Base-by-base conservation (phyloP, 1,284 basidiomycete species). In the Cutaneotrichosporon sp. region DNA sequence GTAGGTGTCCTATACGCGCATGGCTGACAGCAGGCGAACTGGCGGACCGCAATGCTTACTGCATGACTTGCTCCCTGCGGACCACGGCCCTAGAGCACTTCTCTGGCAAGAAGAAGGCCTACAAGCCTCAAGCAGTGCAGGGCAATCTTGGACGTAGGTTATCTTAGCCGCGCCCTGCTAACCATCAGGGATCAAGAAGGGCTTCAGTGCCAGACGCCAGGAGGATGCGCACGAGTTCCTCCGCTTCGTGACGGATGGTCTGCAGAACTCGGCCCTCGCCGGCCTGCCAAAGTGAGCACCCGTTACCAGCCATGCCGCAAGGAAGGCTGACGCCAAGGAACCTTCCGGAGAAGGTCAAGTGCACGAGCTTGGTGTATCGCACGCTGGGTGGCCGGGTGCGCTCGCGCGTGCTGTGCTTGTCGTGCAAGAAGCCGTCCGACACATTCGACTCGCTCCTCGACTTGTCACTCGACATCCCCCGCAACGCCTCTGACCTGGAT, bases 201-300 rank as follows among this genome's bases (percentile, higher is more conserved):
- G 92, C 67, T 87, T 99, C 84, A 87, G 89, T 54, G 85, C 83
- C 75, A 92, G 92, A n/a, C 83, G 93, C 66, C 97, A 99, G 79
- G 97, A 99, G 77, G 97, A 99, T 77, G 89, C 95, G 4, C 97
- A 99, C 78, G 97, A 99, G 79, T 99, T 99, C 74, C 86, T 99
- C 56, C 88, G 97, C 31, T 97, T 97, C 78, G 87, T 91, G 25
- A 87, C 98, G 38, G 97, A 99, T 72, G 89, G 89, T 27, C 79
- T 97, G 58, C 95, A 97, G 79, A 91, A 89, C 72, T 87, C 89
- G 10, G 92, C 90, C 74, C 82, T 95, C 57, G 84, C 85, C 49
- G 89, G 87, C 24, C 79, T 86, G 56, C 82, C 89, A 60, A 86
- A 87, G 89, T 92, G 75, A 70, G 72, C 68, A 24, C 36, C 11